Evolutionary conservation across 768 basidiomycete species (phyloP), one percentile per base, ranked within the genome.

Genomic region (Boletus fagicola): DNA sequence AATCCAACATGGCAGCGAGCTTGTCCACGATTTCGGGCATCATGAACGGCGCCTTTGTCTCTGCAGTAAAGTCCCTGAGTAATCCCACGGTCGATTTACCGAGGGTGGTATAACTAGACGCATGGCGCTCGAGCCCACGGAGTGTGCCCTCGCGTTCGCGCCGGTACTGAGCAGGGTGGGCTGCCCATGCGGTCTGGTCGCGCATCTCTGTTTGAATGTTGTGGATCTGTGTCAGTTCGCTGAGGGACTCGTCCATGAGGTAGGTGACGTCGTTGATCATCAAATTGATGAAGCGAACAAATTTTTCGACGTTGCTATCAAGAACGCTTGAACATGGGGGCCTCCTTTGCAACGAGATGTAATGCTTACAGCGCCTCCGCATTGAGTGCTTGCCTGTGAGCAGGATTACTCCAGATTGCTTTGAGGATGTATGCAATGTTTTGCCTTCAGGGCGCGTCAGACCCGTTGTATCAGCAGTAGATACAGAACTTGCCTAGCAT

Each of bases 261-360:
- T 94, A 98, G 10, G 96, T 98, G 53, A 96, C 94, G 65, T 99
- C 97, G 80, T 97, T 98, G 78, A 98, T 97, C 85, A 98, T 90
- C 65, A 98, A 78, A 75, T 99, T 98, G 75, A 95, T 83, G 72
- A 99, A 98, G 54, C 88, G 87, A 52, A 98, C 87, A 71, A 98
- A 98, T 73, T 92, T 90, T 64, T 97, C 93, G 48, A 91, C 87
- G 68, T 93, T 84, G 61, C 92, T 95, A 28, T 47, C 39, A 49
- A 53, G 56, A 39, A 61, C 24, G 5, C 13, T 38, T 72, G 35
- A 64, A 45, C 42, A 48, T 15, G 20, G 4, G 8, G 4, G 3
- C 1, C 1, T 16, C n/a, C 15, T 50, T 39, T 49, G 11, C 9
- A 30, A 35, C 15, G 18, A 8, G 30, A 42, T 28, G 16, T 39